Evolutionary conservation across 306 rosid genomes (phyloP).

Genomic region (Cucurbita pepo): DNA sequence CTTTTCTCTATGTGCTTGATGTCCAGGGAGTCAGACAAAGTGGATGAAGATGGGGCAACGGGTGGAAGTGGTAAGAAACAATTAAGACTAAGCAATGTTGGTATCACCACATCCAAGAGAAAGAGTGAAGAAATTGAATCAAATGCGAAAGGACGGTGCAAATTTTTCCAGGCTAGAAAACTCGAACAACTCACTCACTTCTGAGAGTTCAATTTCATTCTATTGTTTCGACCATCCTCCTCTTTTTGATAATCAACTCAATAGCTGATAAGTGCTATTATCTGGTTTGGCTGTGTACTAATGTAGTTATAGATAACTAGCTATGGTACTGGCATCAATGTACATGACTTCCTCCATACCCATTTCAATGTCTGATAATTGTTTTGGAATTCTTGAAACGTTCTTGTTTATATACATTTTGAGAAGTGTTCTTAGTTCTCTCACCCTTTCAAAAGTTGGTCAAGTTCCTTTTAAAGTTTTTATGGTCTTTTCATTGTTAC

Average conservation of each 20-base stretch:
- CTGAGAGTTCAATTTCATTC: constrained; percentile 10
- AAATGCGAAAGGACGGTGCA: constrained; percentile 69
- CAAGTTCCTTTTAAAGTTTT: not conserved
- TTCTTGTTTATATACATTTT: not conserved
- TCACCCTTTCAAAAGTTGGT: not conserved
- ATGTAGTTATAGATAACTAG: too few species aligned
- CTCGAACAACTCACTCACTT: constrained; percentile 57
- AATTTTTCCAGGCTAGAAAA: constrained; percentile 73
- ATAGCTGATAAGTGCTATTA: not conserved
- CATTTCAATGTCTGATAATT: not conserved
- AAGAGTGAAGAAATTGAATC: constrained; percentile 85
- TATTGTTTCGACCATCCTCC: not conserved
- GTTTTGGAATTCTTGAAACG: not conserved
- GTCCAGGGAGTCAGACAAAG: constrained; percentile 55
- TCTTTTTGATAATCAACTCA: not conserved
- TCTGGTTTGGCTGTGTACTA: not conserved
- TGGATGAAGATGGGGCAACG: constrained; percentile 39
- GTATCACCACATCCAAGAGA: constrained; percentile 56
- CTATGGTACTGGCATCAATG: not conserved
- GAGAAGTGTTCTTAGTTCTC: not conserved
- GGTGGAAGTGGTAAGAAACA: constrained; percentile 43
- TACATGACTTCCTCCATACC: not conserved
- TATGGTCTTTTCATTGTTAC: not conserved
- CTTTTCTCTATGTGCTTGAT: not conserved
- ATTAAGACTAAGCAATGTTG: constrained; percentile 52